Percentiles rank a stretch among this genome's conserved stretches.
These are phyloP conservation scores for Rhizopus stolonifer DNA, from an alignment of 371 early-diverging fungal species.

Conservation along the genomic window DNA sequence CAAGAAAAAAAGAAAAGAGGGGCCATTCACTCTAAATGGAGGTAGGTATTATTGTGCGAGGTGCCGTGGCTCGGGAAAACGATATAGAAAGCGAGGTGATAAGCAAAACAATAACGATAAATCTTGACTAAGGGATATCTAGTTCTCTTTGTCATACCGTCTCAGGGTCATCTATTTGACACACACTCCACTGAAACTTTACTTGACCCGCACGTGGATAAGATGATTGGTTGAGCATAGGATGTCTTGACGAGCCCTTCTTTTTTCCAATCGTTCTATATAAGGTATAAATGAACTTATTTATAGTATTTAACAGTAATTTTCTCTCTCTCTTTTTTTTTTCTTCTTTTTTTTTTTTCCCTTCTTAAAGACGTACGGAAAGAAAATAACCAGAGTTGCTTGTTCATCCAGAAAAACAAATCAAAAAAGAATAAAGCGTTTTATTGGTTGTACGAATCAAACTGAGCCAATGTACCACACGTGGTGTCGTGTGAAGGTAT, in stretches of 20 bases:
- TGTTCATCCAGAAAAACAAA: not conserved
- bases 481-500: constrained; percentile 28
- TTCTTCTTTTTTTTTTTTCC: not conserved
- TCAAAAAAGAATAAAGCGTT: not conserved
- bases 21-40: too few relatives aligned
- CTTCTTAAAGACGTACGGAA: too few relatives aligned
- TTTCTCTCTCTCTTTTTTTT: not conserved
- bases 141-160: not conserved
- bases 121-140: too few relatives aligned
- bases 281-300: not conserved
- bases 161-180: not conserved
- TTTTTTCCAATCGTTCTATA: not conserved
- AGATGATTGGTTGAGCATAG: constrained; percentile 7
- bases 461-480: constrained; percentile 17
- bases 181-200: constrained; percentile 1
- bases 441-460: constrained; percentile 11
- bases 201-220: constrained; percentile 1
- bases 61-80: too few relatives aligned
- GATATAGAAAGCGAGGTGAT: too few relatives aligned
- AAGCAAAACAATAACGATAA: too few relatives aligned
- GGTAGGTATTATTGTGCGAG: too few relatives aligned
- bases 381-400: too few relatives aligned
- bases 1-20: too few relatives aligned
- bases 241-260: not conserved
- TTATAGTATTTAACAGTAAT: constrained; percentile 9